A percentile compares a stretch with the other conserved stretches of the same genome.
phyloP scores from a whole-genome alignment of 2,329 filamentous ascomycete genomes.

The Paradendryphiella salina region DNA sequence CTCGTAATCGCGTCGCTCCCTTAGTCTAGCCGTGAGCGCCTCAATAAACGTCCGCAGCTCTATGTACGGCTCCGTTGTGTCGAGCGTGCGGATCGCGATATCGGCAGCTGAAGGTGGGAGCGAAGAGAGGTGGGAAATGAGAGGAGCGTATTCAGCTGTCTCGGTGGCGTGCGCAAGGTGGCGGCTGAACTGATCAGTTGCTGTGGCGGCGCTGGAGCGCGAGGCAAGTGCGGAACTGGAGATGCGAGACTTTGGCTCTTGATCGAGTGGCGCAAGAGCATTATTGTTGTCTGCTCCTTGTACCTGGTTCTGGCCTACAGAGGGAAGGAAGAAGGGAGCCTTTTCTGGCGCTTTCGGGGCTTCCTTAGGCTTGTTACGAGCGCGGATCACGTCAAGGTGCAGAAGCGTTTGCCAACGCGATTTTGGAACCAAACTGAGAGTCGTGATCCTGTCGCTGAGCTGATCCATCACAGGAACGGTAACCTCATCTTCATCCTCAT shows the following conservation, averaged over 20 bases:
- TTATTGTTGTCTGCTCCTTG: slow-evolving; percentile 18
- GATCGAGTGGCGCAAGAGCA: slow-evolving; percentile 15
- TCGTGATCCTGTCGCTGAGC: slow-evolving; percentile 79
- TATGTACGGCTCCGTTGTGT: slow-evolving; percentile 55
- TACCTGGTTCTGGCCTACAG: slow-evolving; percentile 52
- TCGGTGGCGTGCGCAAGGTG: slow-evolving; percentile 54
- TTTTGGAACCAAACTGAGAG: slow-evolving; percentile 84
- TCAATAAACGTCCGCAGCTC: slow-evolving; percentile 79
- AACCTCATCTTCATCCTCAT: slow-evolving; percentile 50
- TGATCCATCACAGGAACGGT: slow-evolving; percentile 67
- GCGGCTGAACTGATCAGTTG: slow-evolving; percentile 52
- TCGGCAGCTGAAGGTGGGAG: slow-evolving; percentile 85
- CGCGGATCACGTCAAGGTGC: slow-evolving; percentile 85
- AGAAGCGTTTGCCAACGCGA: slow-evolving; percentile 93
- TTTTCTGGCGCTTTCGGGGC: slow-evolving; percentile 90
- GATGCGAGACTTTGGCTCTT: slow-evolving; percentile 38
- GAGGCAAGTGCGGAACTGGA: slow-evolving; percentile 40
- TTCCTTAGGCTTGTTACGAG: slow-evolving; percentile 92
- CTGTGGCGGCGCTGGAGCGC: slow-evolving; percentile 33
- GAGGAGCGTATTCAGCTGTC: slow-evolving; percentile 64
- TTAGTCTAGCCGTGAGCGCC: slow-evolving; percentile 74
- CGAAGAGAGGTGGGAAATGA: slow-evolving; percentile 77
- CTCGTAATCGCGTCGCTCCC: slow-evolving; percentile 80
- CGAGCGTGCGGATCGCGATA: slow-evolving; percentile 83
- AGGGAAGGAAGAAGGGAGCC: slow-evolving; percentile 91